Base-by-base conservation (phyloP, 2,329 filamentous ascomycete genomes). In the Trichoderma endophyticum region DNA sequence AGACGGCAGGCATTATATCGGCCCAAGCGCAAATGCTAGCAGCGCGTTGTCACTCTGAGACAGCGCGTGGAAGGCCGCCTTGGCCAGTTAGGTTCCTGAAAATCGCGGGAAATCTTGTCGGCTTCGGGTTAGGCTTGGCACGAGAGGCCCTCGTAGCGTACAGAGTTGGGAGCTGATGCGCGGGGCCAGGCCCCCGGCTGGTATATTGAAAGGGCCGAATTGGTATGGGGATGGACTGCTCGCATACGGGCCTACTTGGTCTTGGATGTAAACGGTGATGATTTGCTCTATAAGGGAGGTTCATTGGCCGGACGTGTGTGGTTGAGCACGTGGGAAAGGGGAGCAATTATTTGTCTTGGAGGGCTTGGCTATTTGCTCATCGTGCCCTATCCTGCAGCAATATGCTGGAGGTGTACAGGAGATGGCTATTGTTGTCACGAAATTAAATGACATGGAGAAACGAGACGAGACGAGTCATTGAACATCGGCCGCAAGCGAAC, bases 121-220 rank as follows among this genome's bases (percentile, higher is more conserved):
- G 21, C 32, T 57, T 67, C 51, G 21, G 56, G 64, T 67, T 67
- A 63, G 34, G 60, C 24, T 64, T 39, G 12, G 39, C n/a, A 51
- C 21, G 30, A 61, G 8, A 43, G 24, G 24, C 48, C 24, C 24
- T 32, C 24, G 9, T 36, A 54, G 67, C 8, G 43, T 30, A 62
- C 7, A 62, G 15, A 18, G 57, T 36, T 51, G 39, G 67, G 67
- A 61, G 39, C 67, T 70, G 67, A 26, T 48, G 56, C 67, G 57
- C 57, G 67, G 67, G 67, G 57, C 67, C 39, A 12, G 57, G 26
- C 57, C 66, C 67, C 67, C 39, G 57, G 39, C 39, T 18, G 28
- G 18, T 62, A 70, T 70, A 62, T 70, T 34, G 67, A 70, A 70
- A 61, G 67, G 67, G 67, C 67, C 67, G 67, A 70, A 62, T 70